Conservation (phyloP, 106 monocot species). For the Platanthera zijinensis region DNA sequence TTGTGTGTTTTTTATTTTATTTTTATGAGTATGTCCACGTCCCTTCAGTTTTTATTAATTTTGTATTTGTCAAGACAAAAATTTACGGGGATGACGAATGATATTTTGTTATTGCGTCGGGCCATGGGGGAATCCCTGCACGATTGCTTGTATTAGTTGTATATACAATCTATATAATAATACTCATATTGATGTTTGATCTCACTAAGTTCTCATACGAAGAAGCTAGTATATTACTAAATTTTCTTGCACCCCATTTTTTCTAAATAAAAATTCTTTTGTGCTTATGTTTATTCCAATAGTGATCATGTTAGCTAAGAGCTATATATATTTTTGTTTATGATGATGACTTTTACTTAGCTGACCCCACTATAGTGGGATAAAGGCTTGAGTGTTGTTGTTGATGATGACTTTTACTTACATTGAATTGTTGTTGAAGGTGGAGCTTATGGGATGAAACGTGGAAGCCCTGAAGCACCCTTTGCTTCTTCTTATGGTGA, state of each 20-base stretch:
- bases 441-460: constrained; percentile 46
- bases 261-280: background rate
- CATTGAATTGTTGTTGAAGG: constrained; percentile 26
- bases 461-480: constrained; percentile 48
- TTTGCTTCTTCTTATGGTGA: constrained; percentile 46
- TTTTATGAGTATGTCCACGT: too few species aligned
- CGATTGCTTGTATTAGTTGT: too few species aligned
- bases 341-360: background rate
- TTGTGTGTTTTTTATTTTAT: too few species aligned
- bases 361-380: too few species aligned
- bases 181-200: background rate
- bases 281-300: background rate
- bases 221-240: background rate
- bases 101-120: too few species aligned
- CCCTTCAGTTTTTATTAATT: too few species aligned
- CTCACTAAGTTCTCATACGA: background rate
- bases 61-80: too few species aligned
- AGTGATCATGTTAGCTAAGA: background rate
- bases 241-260: background rate
- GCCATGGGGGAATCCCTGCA: too few species aligned
- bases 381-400: too few species aligned
- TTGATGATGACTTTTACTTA: too few species aligned
- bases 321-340: background rate
- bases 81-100: too few species aligned
- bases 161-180: too few species aligned